Evolutionary conservation across 73 alveolate species (phyloP).

Genomic region (Paramecium tetraurelia): DNA sequence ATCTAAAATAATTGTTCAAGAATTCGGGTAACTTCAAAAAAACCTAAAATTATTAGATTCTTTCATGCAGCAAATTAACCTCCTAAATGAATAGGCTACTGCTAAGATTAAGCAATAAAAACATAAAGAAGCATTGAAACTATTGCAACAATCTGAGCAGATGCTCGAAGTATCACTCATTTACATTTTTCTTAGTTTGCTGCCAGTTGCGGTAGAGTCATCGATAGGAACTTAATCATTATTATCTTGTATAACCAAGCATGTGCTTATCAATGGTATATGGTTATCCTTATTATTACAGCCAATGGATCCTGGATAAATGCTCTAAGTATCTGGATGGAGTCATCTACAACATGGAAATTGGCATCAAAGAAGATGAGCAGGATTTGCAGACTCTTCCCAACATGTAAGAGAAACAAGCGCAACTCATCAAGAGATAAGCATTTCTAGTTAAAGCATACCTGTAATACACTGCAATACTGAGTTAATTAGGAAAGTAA

Average conservation of each 20-base stretch:
- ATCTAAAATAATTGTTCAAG: not conserved
- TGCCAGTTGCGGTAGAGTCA: conserved; percentile 62
- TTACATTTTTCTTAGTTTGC: conserved; percentile 22
- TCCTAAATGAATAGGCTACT: not conserved
- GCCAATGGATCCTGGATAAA: conserved; percentile 56
- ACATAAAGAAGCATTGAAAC: conserved; percentile 27
- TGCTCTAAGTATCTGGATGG: conserved; percentile 64
- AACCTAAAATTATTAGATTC: not conserved
- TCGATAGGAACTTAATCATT: conserved; percentile 59
- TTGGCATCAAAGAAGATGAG: conserved; percentile 59
- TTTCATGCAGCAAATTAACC: not conserved
- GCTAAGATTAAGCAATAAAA: not conserved
- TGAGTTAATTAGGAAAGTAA: conserved; percentile 42
- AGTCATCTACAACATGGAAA: conserved; percentile 54
- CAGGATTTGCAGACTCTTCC: not conserved
- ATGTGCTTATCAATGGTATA: conserved; percentile 62
- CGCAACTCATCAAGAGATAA: not conserved
- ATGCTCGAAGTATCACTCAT: conserved; percentile 41
- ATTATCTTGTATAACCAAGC: conserved; percentile 53
- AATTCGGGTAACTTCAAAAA: not conserved
- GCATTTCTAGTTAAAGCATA: not conserved
- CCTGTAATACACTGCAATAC: not conserved
- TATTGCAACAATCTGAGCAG: conserved; percentile 17
- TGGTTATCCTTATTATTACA: not conserved
- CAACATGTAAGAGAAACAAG: not conserved